These are phyloP conservation scores for Colletotrichum gigasporum DNA, from an alignment of 2,329 filamentous ascomycete genomes.

Conservation along the genomic window DNA sequence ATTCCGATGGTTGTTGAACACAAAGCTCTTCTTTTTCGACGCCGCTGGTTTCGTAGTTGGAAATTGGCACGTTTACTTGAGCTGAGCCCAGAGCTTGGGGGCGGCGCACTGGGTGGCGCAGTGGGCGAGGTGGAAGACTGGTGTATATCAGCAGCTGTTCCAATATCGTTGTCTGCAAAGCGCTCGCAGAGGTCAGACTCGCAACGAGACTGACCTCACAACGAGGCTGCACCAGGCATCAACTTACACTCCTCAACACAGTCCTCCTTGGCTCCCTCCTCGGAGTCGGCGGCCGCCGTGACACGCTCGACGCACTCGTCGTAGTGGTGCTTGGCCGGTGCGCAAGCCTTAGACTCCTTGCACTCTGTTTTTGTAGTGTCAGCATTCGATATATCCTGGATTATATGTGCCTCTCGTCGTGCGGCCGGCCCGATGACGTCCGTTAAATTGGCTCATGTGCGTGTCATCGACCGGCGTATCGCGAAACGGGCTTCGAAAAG, in stretches of 20 bases:
- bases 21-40: not conserved
- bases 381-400: not conserved
- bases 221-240: not conserved
- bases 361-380: conserved; percentile 72
- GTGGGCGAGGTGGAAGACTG: conserved; percentile 98
- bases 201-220: too few relatives aligned
- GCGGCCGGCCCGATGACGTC: not conserved
- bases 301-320: conserved; percentile 98
- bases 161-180: not conserved
- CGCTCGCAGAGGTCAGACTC: too few relatives aligned
- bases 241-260: conserved; percentile 98
- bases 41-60: not conserved
- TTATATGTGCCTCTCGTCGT: not conserved
- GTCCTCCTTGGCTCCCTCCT: conserved; percentile 84
- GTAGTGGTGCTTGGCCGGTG: conserved; percentile 94
- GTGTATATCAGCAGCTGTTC: not conserved
- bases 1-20: not conserved
- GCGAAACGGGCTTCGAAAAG: not conserved
- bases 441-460: conserved; percentile 14
- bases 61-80: conserved; percentile 75
- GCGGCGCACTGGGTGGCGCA: conserved; percentile 93
- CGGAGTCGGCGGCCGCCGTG: conserved; percentile 70
- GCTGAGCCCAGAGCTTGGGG: conserved; percentile 91
- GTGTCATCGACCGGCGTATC: conserved; percentile 12
- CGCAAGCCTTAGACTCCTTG: conserved; percentile 85